A percentile compares a stretch with the other conserved stretches of the same genome.
Evolutionary conservation across 495 filamentous ascomycete genomes (phyloP).

Genomic region (Tuber indicum): DNA sequence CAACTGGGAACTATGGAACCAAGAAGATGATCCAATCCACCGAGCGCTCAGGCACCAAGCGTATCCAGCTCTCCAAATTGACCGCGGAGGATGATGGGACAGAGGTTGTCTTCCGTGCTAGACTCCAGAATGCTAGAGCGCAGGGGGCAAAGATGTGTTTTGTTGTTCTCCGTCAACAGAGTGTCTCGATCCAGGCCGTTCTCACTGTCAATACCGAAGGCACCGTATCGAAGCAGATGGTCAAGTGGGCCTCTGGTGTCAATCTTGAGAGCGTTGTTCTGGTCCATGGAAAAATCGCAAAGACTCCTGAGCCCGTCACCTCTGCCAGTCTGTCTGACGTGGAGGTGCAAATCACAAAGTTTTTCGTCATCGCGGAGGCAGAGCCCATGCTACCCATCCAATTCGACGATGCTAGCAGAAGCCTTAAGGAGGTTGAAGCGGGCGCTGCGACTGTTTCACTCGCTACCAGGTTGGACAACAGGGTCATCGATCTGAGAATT

Average conservation of each 20-base stretch:
- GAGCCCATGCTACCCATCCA: conserved; percentile 48
- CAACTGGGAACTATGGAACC: conserved; percentile 34
- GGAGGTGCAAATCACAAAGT: conserved; percentile 71
- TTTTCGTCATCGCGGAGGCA: conserved; percentile 57
- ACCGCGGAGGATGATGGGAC: conserved; percentile 49
- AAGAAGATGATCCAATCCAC: conserved; percentile 39
- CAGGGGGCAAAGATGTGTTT: conserved; percentile 91
- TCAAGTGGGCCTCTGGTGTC: conserved; percentile 76
- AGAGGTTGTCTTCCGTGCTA: conserved; percentile 70
- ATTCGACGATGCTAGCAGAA: conserved; percentile 43
- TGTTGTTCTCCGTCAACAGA: conserved; percentile 78
- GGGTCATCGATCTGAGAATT: conserved; percentile 82
- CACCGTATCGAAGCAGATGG: conserved; percentile 66
- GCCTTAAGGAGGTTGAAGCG: conserved; percentile 25
- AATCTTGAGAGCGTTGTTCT: conserved; percentile 74
- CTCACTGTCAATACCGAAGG: conserved; percentile 54
- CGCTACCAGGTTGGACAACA: conserved; percentile 65
- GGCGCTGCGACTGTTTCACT: conserved; percentile 35
- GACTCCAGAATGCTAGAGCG: conserved; percentile 77
- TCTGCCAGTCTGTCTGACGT: conserved; percentile 68
- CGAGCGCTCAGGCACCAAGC: conserved; percentile 29
- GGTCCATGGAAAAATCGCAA: conserved; percentile 67
- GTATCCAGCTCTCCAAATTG: conserved; percentile 29
- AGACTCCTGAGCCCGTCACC: conserved; percentile 67
- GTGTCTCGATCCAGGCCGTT: conserved; percentile 68